Evolutionary conservation across 805 yeast species (phyloP), one percentile per base, ranked within the genome.

Genomic region (Suhomyces xylopsoci): DNA sequence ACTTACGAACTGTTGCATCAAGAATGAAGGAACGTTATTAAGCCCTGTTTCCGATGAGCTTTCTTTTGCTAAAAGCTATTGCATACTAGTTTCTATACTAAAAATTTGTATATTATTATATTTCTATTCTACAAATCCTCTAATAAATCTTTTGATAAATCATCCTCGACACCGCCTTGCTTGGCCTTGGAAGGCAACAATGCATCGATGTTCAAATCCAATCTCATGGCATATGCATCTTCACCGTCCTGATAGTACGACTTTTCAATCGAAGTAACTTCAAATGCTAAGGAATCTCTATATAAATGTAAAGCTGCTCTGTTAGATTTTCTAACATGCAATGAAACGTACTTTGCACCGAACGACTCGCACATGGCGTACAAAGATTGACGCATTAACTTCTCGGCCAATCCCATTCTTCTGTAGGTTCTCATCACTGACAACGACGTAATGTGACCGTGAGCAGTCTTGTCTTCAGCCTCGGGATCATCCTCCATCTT

Each of bases 181-280:
- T 77, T 77, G 15, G 74, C 74, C 43, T 69, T 68, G 53, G 81
- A 78, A 20, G 93, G 91, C 45, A 83, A 55, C 55, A 87, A 72
- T 24, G 85, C 87, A 14, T 85, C 84, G 45, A 84, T 64, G 19
- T 74, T 74, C 58, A 90, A 76, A 2, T 75, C 78, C 65, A 88
- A 88, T 65, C 83, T 84, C 99, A 94, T 94, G 41, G 94, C 87
- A 68, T 92, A 93, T 14, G 99, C 99, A 71, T 94, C 97, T 71
- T 94, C 99, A 30, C 96, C 96, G 70, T 94, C 97, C 50, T 92
- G 97, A 63, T 94, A 94, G 69, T 94, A 94, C n/a, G 87, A 81
- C 58, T 82, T 86, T 62, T 91, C 97, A 53, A 94, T 84, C 42
- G 85, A 82, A 52, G 87, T 77, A 43, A 90, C 94, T 67, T 87